phyloP scores from a whole-genome alignment of 129 eudicot species.

The Chrysanthemum lavandulifolium region DNA sequence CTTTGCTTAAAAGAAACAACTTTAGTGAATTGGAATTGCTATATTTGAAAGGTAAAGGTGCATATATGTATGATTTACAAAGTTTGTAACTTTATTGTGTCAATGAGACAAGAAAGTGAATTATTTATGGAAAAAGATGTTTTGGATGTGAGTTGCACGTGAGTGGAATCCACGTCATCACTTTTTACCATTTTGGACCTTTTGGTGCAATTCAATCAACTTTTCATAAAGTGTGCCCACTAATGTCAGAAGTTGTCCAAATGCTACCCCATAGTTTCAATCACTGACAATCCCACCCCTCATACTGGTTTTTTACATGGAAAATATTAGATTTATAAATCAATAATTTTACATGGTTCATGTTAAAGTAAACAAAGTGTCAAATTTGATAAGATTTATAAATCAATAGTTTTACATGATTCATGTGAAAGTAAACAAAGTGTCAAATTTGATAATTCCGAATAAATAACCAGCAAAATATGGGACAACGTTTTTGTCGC shows the following conservation, averaged over 20 bases:
- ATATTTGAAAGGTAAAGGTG: slow-evolving; percentile 24
- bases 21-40: slow-evolving; percentile 13
- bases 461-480: too few species aligned
- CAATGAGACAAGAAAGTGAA: slow-evolving; percentile 33
- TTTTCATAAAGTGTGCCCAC: slow-evolving; percentile 29
- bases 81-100: slow-evolving; percentile 24
- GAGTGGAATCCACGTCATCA: slow-evolving; percentile 32
- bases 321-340: neutral
- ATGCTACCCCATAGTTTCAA: slow-evolving; percentile 26
- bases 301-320: too few species aligned
- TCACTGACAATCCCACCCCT: slow-evolving; percentile 13
- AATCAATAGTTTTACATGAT: neutral
- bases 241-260: slow-evolving; percentile 29
- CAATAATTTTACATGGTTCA: neutral
- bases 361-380: too few species aligned
- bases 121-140: slow-evolving; percentile 26
- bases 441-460: too few species aligned
- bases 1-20: neutral
- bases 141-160: slow-evolving; percentile 40
- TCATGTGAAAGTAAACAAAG: too few species aligned
- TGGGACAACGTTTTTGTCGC: too few species aligned
- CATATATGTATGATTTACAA: neutral
- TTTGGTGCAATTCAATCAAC: slow-evolving; percentile 32
- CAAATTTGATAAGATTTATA: too few species aligned
- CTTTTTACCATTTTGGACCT: slow-evolving; percentile 15